phyloP scores from a whole-genome alignment of 176 grass and related monocot genomes.

The Panicum miliaceum region DNA sequence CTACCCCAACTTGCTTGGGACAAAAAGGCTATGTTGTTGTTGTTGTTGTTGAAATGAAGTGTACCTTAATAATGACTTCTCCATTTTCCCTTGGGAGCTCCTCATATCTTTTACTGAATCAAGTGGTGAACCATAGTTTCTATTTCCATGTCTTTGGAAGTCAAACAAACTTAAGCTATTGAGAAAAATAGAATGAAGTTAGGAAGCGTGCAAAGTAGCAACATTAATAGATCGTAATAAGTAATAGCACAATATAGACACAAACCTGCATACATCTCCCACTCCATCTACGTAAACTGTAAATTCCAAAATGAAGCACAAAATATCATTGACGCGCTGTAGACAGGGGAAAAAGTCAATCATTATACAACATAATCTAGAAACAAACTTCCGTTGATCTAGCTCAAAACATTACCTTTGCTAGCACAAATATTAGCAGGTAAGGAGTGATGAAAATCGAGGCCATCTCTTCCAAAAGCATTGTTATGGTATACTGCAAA shows the following conservation, averaged over 20 bases:
- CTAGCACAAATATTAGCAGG: constrained; percentile 85
- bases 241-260: constrained; percentile 26
- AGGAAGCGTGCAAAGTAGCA: constrained; percentile 2
- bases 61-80: constrained; percentile 97
- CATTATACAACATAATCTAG: not conserved
- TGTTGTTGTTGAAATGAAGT: not conserved
- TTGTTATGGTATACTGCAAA: constrained; percentile 90
- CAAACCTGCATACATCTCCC: constrained; percentile 92
- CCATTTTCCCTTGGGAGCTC: constrained; percentile 97
- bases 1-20: too few relatives aligned
- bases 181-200: constrained; percentile 38
- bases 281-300: constrained; percentile 89
- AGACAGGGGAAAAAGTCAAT: constrained; percentile 9
- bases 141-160: constrained; percentile 89
- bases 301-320: constrained; percentile 89
- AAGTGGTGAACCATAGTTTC: constrained; percentile 81
- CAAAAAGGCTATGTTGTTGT: too few relatives aligned
- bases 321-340: constrained; percentile 86
- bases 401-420: constrained; percentile 71
- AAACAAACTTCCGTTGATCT: constrained; percentile 23
- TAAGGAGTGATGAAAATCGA: constrained; percentile 92
- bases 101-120: constrained; percentile 64
- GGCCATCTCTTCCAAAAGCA: constrained; percentile 94
- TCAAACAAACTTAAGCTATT: constrained; percentile 84
- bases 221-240: constrained; percentile 19